These are phyloP conservation scores for Colletotrichum gigasporum DNA, from an alignment of 2,329 filamentous ascomycete species.

Conservation along the genomic window DNA sequence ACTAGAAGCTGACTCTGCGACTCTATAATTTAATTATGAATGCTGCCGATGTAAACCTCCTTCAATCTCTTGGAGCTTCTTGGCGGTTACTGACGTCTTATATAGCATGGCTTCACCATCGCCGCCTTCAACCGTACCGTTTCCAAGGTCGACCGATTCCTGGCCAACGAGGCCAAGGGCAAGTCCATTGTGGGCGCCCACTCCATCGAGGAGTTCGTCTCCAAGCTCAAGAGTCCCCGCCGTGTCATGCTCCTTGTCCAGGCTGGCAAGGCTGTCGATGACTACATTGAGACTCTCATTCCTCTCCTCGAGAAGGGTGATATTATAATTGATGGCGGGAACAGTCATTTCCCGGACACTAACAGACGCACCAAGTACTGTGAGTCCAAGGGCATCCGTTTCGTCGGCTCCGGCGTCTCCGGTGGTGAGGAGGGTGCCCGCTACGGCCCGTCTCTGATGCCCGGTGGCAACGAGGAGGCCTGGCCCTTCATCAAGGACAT, in stretches of 20 bases:
- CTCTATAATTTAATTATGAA: slow-evolving; percentile 93
- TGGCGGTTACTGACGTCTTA: neutral
- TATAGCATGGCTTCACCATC: slow-evolving; percentile 85
- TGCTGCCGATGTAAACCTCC: slow-evolving; percentile 69
- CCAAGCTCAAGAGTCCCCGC: slow-evolving; percentile 96
- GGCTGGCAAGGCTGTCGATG: slow-evolving; percentile 96
- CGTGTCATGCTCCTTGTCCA: slow-evolving; percentile 99
- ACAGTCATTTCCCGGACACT: slow-evolving; percentile 99
- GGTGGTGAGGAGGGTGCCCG: slow-evolving; percentile 99
- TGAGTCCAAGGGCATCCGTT: slow-evolving; percentile 85
- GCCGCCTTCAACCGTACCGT: slow-evolving; percentile 99
- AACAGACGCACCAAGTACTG: slow-evolving; percentile 97
- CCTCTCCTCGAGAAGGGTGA: slow-evolving; percentile 85
- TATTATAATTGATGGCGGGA: slow-evolving; percentile 99
- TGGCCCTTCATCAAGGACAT: slow-evolving; percentile 99
- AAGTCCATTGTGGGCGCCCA: slow-evolving; percentile 96
- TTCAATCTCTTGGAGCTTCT: neutral
- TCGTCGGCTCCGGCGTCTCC: slow-evolving; percentile 96
- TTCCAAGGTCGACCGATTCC: slow-evolving; percentile 95
- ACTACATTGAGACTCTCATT: slow-evolving; percentile 97
- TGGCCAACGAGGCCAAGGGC: slow-evolving; percentile 91
- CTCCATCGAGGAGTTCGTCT: slow-evolving; percentile 91
- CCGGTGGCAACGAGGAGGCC: slow-evolving; percentile 96
- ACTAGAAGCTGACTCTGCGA: slow-evolving; percentile 40
- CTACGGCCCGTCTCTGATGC: slow-evolving; percentile 98